Conservation (phyloP, 106 monocot species). For the Ottelia alismoides region DNA sequence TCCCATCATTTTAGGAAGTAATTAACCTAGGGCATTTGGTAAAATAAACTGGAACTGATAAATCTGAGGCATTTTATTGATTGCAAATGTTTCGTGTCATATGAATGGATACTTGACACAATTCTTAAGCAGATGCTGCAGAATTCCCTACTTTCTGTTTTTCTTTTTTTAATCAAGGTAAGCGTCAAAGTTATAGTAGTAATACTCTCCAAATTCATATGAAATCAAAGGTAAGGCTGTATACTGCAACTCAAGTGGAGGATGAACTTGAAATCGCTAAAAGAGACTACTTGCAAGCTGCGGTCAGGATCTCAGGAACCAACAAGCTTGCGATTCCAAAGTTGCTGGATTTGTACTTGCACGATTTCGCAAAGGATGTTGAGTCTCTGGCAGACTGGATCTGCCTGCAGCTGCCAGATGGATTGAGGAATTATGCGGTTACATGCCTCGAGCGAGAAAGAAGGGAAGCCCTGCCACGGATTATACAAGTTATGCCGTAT, state of each 20-base stretch:
- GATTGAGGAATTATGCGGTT: conserved; percentile 31
- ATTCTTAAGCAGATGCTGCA: no score
- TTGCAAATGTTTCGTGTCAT: no score
- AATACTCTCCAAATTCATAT: no score
- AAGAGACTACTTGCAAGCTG: conserved; percentile 80
- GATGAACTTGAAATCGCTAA: conserved; percentile 66
- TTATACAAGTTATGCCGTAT: conserved; percentile 36
- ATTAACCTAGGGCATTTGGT: no score
- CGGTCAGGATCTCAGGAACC: conserved; percentile 39
- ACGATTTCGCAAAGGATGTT: conserved; percentile 81
- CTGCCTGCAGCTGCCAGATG: conserved; percentile 40
- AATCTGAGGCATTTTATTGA: no score
- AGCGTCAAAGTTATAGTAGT: no score
- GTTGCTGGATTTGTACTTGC: conserved; percentile 70
- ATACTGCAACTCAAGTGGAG: conserved; percentile 68
- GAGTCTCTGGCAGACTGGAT: conserved; percentile 77
- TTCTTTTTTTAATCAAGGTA: no score
- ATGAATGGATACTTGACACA: no score
- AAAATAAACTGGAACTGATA: no score
- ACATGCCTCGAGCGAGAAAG: conserved; percentile 27
- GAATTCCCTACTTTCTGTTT: no score
- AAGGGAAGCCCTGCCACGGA: neutral
- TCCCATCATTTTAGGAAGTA: no score
- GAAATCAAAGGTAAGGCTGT: conserved; percentile 85
- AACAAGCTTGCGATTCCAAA: conserved; percentile 71